Conservation (phyloP, 2,329 filamentous ascomycete species). For the Aureobasidium lini region DNA sequence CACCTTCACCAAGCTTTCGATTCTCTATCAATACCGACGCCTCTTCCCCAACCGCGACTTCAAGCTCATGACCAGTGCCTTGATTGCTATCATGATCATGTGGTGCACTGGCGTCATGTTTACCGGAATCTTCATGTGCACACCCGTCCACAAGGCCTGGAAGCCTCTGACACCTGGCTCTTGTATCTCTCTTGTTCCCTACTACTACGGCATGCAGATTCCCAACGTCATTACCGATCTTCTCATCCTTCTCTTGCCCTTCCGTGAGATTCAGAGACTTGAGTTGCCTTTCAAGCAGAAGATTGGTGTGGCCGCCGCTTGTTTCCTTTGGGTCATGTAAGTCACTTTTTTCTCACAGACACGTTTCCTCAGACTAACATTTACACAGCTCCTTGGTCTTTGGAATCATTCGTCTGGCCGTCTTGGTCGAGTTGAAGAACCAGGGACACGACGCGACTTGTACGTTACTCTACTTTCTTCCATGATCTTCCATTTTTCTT, state of each 20-base stretch:
- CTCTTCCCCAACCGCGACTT: conserved; percentile 16
- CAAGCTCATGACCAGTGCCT: conserved; percentile 8
- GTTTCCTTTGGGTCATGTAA: conserved; percentile 8
- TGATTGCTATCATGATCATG: conserved; percentile 14
- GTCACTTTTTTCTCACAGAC: not conserved
- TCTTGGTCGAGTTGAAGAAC: conserved; percentile 7
- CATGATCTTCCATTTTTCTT: not conserved
- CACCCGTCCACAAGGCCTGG: conserved; percentile 15
- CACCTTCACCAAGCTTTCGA: conserved; percentile 16
- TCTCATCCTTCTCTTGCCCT: conserved; percentile 15
- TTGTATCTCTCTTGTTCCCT: conserved; percentile 15
- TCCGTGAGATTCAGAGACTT: conserved; percentile 10
- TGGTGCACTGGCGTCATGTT: conserved; percentile 16
- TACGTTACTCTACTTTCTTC: conserved; percentile 4
- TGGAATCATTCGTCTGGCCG: conserved; percentile 16
- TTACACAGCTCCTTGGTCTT: conserved; percentile 6
- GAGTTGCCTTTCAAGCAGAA: conserved; percentile 13
- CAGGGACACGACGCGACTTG: conserved; percentile 15
- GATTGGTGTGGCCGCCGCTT: conserved; percentile 3
- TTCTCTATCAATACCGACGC: conserved; percentile 18
- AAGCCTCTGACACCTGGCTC: not conserved
- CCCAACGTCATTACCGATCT: conserved; percentile 18
- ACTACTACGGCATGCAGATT: conserved; percentile 20
- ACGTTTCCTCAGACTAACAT: not conserved
- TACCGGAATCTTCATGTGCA: conserved; percentile 16